Evolutionary conservation across 441 rosid species (phyloP).

Genomic region (Codiaeum variegatum): DNA sequence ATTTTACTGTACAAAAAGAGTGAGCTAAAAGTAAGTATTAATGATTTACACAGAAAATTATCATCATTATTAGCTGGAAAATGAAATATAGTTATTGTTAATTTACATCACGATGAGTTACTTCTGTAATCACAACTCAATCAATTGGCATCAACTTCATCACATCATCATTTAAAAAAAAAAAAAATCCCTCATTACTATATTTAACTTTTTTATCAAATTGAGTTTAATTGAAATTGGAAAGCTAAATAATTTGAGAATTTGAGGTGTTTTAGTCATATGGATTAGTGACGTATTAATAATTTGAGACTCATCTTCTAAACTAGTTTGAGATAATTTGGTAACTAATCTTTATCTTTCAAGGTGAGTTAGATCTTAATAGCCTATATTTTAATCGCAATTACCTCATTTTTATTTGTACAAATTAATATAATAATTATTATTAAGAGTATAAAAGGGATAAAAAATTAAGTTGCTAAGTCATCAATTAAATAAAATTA

Average conservation of each 20-base stretch:
- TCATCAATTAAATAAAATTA: not conserved
- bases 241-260: not conserved
- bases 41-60: too few relatives aligned
- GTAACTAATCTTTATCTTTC: slow-evolving; percentile 14
- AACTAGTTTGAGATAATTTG: slow-evolving; percentile 5
- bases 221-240: not conserved
- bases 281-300: not conserved
- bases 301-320: not conserved
- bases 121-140: too few relatives aligned
- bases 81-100: too few relatives aligned
- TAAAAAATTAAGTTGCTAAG: not conserved
- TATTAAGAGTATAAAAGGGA: not conserved
- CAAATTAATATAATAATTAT: too few relatives aligned
- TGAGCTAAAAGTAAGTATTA: too few relatives aligned
- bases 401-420: not conserved
- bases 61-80: too few relatives aligned
- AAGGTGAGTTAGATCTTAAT: not conserved
- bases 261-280: not conserved
- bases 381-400: not conserved
- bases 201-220: not conserved
- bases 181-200: not conserved
- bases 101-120: too few relatives aligned
- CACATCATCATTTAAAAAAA: not conserved
- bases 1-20: too few relatives aligned
- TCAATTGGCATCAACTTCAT: not conserved